Conservation (phyloP, 352 stramenopile genomes). For the Phytophthora brassicae region DNA sequence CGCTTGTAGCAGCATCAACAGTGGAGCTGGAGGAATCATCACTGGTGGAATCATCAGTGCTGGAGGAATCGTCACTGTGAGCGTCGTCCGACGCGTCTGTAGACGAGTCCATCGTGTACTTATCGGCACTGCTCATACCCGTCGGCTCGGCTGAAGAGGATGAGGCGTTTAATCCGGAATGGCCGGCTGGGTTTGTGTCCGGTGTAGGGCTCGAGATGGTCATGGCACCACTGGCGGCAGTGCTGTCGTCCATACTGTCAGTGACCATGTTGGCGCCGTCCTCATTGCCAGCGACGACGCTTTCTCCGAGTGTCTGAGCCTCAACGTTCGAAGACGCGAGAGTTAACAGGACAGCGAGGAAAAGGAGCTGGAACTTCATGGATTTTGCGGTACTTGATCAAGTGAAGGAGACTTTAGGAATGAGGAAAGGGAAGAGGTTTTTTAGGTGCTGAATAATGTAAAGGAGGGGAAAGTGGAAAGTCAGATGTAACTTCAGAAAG, state of each 20-base stretch:
- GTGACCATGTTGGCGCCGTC: slow-evolving; percentile 23
- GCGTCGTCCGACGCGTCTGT: slow-evolving; percentile 8
- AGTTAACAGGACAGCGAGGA: slow-evolving; percentile 15
- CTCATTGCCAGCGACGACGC: slow-evolving; percentile 37
- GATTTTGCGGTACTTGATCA: neutral
- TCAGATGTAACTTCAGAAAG: slow-evolving; percentile 19
- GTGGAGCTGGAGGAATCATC: neutral
- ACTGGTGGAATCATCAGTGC: neutral
- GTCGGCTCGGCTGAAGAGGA: neutral
- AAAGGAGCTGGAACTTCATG: slow-evolving; percentile 35
- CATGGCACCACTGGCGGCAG: slow-evolving; percentile 6
- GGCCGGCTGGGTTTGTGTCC: slow-evolving; percentile 10
- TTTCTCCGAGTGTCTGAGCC: slow-evolving; percentile 41
- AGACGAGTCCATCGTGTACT: slow-evolving; percentile 18
- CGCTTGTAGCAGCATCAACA: neutral
- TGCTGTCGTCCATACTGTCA: slow-evolving; percentile 21
- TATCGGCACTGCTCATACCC: slow-evolving; percentile 18
- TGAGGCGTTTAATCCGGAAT: slow-evolving; percentile 12
- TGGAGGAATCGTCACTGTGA: neutral
- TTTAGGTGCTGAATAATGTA: slow-evolving; percentile 15
- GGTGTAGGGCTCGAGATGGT: slow-evolving; percentile 8
- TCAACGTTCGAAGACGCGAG: slow-evolving; percentile 17
- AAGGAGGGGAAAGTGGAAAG: slow-evolving; percentile 15
- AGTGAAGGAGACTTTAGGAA: slow-evolving; percentile 17
- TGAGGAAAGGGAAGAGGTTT: slow-evolving; percentile 7